Base-by-base conservation (phyloP, 1,139 yeast species). In the Geotrichum macrosporum region DNA sequence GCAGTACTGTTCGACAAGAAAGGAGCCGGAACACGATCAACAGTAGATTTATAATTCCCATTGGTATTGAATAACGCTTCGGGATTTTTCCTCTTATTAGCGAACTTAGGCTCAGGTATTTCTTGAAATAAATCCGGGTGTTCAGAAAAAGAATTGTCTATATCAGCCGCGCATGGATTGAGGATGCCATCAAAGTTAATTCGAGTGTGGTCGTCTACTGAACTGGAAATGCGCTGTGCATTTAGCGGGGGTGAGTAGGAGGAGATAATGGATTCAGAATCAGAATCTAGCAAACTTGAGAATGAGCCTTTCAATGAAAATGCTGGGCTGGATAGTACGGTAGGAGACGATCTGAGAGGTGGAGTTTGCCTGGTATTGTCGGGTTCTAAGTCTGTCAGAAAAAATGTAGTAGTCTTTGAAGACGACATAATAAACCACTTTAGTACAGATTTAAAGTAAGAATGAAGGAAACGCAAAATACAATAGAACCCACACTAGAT, bases 331-430 rank as follows among this genome's bases (percentile, higher is more conserved):
- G 40, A 15, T 8, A 26, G 8, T 5, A 26, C 32, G 13, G 26
- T 9, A 15, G 21, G 8, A 5, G 35, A 15, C 18, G 35, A 12
- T 16, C 15, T 37, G 15, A 26, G 41, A 13, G 41, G 29, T 9
- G 40, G 40, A 12, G 40, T 21, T 21, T 18, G 33, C 6, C 27
- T 24, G 27, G 10, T 8, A 6, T 24, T 10, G 9, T 37, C 41
- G n/a, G 45, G 45, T 21, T 41, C 37, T 10, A 9, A 18, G 18
- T 41, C 45, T 5, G 36, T 31, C 20, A 41, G 39, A 13, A 41
- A 33, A 34, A 41, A 41, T 16, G 45, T 41, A 2, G 45, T 41
- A 22, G 45, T 5, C 18, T 3, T 24, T 24, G 27, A 6, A 10
- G 27, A 24, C 10, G 27, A 24, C 27, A 32, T 13, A 15, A 21